Percentiles rank a stretch among this genome's conserved stretches.
These are phyloP conservation scores for Aristolochia contorta DNA, from an alignment of 164 flowering plant species.

Conservation along the genomic window DNA sequence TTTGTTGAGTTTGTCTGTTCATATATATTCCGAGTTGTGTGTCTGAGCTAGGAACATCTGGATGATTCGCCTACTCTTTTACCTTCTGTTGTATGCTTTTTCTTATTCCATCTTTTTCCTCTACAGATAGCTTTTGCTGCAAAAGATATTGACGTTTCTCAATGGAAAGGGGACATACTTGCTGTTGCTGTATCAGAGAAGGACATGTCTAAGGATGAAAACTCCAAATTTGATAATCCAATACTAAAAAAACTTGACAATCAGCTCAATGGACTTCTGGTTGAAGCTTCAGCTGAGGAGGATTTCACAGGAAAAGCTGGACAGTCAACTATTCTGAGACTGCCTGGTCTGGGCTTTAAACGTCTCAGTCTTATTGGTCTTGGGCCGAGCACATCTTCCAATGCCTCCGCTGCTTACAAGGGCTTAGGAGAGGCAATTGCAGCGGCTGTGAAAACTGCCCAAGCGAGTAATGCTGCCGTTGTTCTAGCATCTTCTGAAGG, in stretches of 20 bases:
- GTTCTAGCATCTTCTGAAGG: conserved; percentile 66
- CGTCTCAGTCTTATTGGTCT: conserved; percentile 83
- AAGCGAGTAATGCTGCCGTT: conserved; percentile 63
- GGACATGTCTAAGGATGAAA: conserved; percentile 65
- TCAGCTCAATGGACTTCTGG: conserved; percentile 59
- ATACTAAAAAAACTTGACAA: conserved; percentile 58
- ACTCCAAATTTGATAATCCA: conserved; percentile 55
- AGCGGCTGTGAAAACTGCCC: conserved; percentile 67
- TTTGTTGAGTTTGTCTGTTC: not conserved
- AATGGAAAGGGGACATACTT: conserved; percentile 97
- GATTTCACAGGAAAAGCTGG: conserved; percentile 89
- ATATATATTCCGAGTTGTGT: not conserved
- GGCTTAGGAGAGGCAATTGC: conserved; percentile 67
- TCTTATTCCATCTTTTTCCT: not conserved
- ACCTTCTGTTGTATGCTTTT: not conserved
- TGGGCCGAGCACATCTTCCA: conserved; percentile 33
- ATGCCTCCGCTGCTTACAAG: conserved; percentile 21
- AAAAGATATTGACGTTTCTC: conserved; percentile 27
- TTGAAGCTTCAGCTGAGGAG: conserved; percentile 83
- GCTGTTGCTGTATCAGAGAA: conserved; percentile 90
- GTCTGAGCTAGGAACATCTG: not conserved
- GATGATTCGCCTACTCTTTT: not conserved
- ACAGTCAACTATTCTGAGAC: conserved; percentile 68
- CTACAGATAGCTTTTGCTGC: conserved; percentile 24
- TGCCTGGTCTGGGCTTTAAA: conserved; percentile 68